Evolutionary conservation across 257 asterid species (phyloP).

Genomic region (Primulina eburnea): DNA sequence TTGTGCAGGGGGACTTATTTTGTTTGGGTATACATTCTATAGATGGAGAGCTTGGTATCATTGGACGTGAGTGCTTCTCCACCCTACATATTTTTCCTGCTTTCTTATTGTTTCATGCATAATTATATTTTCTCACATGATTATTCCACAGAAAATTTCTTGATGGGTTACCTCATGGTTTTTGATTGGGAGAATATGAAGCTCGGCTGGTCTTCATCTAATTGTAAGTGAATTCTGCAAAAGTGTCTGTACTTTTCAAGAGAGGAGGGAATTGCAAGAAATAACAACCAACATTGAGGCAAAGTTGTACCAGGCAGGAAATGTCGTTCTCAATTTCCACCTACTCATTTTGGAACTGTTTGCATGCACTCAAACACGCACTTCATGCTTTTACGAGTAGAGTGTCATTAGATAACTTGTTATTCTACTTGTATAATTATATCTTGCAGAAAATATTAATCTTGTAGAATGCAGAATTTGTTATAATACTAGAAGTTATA

Average conservation of each 20-base stretch:
- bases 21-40: conserved; percentile 50
- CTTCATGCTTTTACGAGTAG: too few relatives aligned
- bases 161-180: conserved; percentile 75
- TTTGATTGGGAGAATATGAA: conserved; percentile 70
- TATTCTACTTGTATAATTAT: not conserved
- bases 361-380: too few relatives aligned
- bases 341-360: too few relatives aligned
- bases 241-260: not conserved
- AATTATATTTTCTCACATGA: conserved; percentile 16
- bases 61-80: conserved; percentile 72
- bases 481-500: too few relatives aligned
- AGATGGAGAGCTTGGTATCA: conserved; percentile 42
- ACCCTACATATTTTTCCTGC: conserved; percentile 6
- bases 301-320: too few relatives aligned
- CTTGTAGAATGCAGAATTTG: too few relatives aligned
- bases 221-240: conserved; percentile 52
- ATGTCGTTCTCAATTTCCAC: too few relatives aligned
- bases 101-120: not conserved
- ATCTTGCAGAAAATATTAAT: not conserved
- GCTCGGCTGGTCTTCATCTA: conserved; percentile 79
- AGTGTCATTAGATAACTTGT: too few relatives aligned
- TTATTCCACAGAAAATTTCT: conserved; percentile 55
- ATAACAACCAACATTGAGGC: too few relatives aligned
- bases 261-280: too few relatives aligned
- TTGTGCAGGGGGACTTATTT: conserved; percentile 52